Conservation (phyloP, 2,329 filamentous ascomycete genomes). For the Neopestalotiopsis clavispora region DNA sequence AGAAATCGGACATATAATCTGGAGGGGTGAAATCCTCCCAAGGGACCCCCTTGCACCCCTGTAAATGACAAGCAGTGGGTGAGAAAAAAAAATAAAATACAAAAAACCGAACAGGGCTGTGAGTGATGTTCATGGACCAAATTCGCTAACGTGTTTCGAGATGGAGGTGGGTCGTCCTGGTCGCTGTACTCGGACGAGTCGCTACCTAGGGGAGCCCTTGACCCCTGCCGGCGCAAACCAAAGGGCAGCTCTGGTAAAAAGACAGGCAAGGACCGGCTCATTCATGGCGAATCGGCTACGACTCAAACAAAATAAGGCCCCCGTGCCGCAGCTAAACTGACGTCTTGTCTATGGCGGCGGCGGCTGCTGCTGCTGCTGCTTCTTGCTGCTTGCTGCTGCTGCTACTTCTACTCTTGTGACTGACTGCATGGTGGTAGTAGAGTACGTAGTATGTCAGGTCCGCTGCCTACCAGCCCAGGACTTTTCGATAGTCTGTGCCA, state of each 20-base stretch:
- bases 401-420: not conserved
- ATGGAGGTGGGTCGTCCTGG: conserved; percentile 32
- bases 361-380: not conserved
- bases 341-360: conserved; percentile 14
- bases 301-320: conserved; percentile 18
- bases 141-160: conserved; percentile 39
- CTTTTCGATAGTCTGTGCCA: conserved; percentile 1
- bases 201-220: conserved; percentile 29
- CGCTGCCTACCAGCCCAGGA: not conserved
- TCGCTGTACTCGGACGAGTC: conserved; percentile 31
- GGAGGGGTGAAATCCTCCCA: conserved; percentile 41
- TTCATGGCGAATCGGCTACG: conserved; percentile 22
- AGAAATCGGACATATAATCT: conserved; percentile 55
- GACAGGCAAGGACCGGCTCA: conserved; percentile 8
- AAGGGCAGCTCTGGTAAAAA: not conserved
- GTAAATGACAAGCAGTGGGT: conserved; percentile 39
- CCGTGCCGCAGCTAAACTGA: conserved; percentile 19
- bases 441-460: not conserved
- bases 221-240: conserved; percentile 23
- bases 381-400: not conserved
- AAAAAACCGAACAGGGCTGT: conserved; percentile 43
- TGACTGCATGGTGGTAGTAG: not conserved
- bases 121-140: conserved; percentile 36
- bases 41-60: conserved; percentile 35
- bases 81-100: not conserved